Evolutionary conservation across 192 early-diverging fungal species (phyloP).

Genomic region (Irineochytrium annulatum): DNA sequence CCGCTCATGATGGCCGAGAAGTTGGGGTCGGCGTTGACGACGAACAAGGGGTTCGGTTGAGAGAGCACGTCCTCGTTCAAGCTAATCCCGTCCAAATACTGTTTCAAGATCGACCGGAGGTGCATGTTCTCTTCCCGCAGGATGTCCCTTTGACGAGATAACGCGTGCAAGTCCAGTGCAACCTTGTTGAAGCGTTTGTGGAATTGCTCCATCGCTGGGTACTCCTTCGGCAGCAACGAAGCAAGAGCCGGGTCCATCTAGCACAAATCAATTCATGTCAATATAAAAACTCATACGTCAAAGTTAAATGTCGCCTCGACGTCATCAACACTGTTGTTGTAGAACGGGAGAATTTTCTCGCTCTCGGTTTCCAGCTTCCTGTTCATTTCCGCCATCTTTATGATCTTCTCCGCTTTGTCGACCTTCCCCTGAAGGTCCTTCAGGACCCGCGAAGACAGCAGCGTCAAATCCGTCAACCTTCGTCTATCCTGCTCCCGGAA

Average conservation of each 20-base stretch:
- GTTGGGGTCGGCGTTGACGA: too few relatives aligned
- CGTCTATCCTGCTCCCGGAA: constrained; percentile 50
- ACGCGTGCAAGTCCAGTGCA: constrained; percentile 44
- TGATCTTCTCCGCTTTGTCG: constrained; percentile 55
- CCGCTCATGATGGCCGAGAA: too few relatives aligned
- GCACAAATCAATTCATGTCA: background rate
- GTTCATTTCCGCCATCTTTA: constrained; percentile 62
- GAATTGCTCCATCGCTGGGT: constrained; percentile 53
- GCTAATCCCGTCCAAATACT: constrained; percentile 60
- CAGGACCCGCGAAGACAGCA: constrained; percentile 41
- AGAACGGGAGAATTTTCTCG: constrained; percentile 53
- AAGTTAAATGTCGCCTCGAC: background rate
- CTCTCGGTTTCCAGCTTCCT: constrained; percentile 58
- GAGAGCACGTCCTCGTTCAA: constrained; percentile 48
- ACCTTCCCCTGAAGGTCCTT: constrained; percentile 48
- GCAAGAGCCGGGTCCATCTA: constrained; percentile 16
- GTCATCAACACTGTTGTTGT: constrained; percentile 24
- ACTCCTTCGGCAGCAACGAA: constrained; percentile 39
- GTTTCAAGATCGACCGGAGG: constrained; percentile 48
- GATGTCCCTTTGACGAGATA: constrained; percentile 38
- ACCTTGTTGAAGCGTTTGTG: constrained; percentile 61
- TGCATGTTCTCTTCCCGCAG: constrained; percentile 51
- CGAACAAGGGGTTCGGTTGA: constrained; percentile 51
- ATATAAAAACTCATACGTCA: constrained; percentile 12
- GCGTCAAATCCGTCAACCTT: constrained; percentile 46